phyloP scores from a whole-genome alignment of 768 basidiomycete species.

The Sutorius australiensis region DNA sequence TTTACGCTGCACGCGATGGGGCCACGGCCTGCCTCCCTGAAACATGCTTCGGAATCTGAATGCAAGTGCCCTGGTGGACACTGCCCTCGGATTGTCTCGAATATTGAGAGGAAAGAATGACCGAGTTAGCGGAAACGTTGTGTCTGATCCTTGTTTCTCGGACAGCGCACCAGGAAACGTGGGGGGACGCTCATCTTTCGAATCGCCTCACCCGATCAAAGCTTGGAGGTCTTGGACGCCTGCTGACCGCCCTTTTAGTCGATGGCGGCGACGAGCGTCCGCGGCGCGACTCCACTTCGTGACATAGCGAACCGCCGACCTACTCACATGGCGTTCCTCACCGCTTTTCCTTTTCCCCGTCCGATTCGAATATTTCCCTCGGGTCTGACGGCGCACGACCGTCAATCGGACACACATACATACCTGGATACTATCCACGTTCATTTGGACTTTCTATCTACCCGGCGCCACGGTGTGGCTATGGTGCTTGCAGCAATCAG shows the following conservation, averaged over 20 bases:
- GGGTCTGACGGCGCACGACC: background rate
- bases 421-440: background rate
- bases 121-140: background rate
- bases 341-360: background rate
- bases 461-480: background rate
- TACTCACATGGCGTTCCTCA: background rate
- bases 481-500: background rate
- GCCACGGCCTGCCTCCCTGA: background rate
- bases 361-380: background rate
- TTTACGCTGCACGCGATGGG: conserved; percentile 4
- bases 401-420: background rate
- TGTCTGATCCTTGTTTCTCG: background rate
- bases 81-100: conserved; percentile 1
- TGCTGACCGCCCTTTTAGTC: background rate
- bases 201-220: background rate
- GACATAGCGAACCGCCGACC: background rate
- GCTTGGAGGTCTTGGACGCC: background rate
- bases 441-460: conserved; percentile 11
- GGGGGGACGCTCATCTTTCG: background rate
- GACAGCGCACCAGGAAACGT: background rate
- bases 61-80: background rate
- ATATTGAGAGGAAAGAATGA: background rate
- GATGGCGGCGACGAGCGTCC: background rate
- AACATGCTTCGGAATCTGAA: background rate
- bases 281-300: background rate